Conservation (phyloP, 176 grass and related monocot genomes). For the Avena insularis region DNA sequence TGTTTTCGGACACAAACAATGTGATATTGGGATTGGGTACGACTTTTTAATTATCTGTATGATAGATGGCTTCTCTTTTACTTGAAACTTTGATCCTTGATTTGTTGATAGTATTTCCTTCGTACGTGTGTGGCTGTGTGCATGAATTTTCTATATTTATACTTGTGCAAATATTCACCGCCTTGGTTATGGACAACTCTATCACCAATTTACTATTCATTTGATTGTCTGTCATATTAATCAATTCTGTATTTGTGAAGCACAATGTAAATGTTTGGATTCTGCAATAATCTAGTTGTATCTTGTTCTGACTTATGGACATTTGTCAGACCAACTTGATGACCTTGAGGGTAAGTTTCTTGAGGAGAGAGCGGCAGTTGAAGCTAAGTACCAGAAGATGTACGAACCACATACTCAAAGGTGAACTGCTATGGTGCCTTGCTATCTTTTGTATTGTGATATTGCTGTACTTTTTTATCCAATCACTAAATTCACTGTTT, state of each 20-base stretch:
- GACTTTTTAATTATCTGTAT: not conserved
- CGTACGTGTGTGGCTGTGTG: too few species aligned
- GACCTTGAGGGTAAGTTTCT: slow-evolving; percentile 77
- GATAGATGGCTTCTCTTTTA: not conserved
- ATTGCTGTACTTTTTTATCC: not conserved
- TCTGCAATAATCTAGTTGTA: slow-evolving; percentile 4
- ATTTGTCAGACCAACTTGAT: slow-evolving; percentile 68
- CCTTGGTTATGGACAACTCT: not conserved
- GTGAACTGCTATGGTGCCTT: slow-evolving; percentile 32
- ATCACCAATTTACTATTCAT: not conserved
- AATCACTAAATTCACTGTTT: not conserved
- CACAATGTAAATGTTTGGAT: not conserved
- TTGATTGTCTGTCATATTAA: not conserved
- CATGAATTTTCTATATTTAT: too few species aligned
- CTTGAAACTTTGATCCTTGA: too few species aligned
- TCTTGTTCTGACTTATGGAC: not conserved
- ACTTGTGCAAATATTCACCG: too few species aligned
- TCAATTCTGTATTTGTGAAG: not conserved
- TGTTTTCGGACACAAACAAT: not conserved
- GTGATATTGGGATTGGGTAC: not conserved
- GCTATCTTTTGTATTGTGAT: not conserved
- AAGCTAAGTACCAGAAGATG: slow-evolving; percentile 91
- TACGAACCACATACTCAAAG: slow-evolving; percentile 82
- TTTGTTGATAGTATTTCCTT: too few species aligned
- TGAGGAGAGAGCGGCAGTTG: slow-evolving; percentile 78